Evolutionary conservation across 495 filamentous ascomycete genomes (phyloP).

Genomic region (Cenococcum geophilum): DNA sequence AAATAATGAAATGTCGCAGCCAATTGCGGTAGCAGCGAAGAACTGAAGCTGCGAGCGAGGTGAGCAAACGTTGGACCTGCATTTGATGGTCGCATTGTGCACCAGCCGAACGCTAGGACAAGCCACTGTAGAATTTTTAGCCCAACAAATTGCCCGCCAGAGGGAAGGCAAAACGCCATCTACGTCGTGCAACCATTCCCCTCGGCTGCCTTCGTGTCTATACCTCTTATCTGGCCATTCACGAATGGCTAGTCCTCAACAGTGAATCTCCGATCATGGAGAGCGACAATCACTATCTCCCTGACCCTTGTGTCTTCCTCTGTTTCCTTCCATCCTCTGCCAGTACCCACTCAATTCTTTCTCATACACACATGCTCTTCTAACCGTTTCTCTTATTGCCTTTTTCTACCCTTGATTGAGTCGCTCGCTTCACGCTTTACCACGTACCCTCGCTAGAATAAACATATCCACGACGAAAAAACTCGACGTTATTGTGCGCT

Average conservation of each 20-base stretch:
- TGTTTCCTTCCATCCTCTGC: slow-evolving; percentile 1
- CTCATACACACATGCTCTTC: not conserved
- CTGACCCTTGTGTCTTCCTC: not conserved
- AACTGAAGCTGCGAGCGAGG: not conserved
- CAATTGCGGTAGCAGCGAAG: not conserved
- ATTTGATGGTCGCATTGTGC: not conserved
- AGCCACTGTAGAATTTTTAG: too few species aligned
- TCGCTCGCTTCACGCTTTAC: too few species aligned
- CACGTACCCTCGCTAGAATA: not conserved
- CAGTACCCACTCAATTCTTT: not conserved
- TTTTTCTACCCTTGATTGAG: too few species aligned
- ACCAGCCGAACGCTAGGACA: not conserved
- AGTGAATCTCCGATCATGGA: not conserved
- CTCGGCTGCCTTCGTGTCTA: not conserved
- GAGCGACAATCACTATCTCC: not conserved
- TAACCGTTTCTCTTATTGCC: too few species aligned
- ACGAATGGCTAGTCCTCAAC: not conserved
- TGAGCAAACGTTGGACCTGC: not conserved
- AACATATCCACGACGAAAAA: not conserved
- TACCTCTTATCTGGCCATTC: slow-evolving; percentile 5
- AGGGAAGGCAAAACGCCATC: not conserved
- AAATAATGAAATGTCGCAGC: not conserved
- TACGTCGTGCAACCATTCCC: slow-evolving; percentile 1
- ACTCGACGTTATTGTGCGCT: slow-evolving; percentile 6
- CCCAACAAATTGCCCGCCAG: too few species aligned